A percentile compares a stretch with the other conserved stretches of the same genome.
phyloP scores from a whole-genome alignment of 176 grass and related monocot species.

The Aegilops longissima region DNA sequence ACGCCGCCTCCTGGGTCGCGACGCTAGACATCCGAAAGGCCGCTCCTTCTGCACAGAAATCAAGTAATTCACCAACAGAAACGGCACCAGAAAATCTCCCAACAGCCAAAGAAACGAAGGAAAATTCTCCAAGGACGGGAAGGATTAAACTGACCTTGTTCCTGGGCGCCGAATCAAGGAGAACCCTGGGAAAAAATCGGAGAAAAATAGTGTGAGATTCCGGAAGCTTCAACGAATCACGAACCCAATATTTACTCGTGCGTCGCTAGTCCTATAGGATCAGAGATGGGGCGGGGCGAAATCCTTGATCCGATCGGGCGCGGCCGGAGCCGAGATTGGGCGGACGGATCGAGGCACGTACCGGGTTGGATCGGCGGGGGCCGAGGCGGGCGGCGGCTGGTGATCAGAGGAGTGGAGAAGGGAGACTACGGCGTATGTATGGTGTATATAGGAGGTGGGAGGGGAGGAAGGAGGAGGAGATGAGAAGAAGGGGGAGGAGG shows the following conservation, averaged over 20 bases:
- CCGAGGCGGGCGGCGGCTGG: constrained; percentile 25
- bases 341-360: constrained; percentile 41
- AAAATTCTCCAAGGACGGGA: constrained; percentile 13
- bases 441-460: not conserved
- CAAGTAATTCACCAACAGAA: not conserved
- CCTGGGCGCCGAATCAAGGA: constrained; percentile 11
- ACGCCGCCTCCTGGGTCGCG: constrained; percentile 28
- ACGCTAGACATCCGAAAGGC: constrained; percentile 32
- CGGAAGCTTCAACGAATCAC: constrained; percentile 16
- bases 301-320: constrained; percentile 38
- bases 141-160: constrained; percentile 34
- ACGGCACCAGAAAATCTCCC: not conserved
- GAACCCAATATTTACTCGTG: not conserved
- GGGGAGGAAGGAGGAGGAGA: not conserved
- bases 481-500: not conserved
- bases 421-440: constrained; percentile 14
- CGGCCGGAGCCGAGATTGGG: not conserved
- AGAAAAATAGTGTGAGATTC: constrained; percentile 12
- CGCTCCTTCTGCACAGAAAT: not conserved
- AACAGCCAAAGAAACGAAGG: not conserved
- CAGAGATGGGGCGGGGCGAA: constrained; percentile 12
- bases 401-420: constrained; percentile 42
- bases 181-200: constrained; percentile 27
- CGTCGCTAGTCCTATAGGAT: not conserved
- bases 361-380: constrained; percentile 36